Percentiles rank a stretch among this genome's conserved stretches.
These are phyloP conservation scores for Beauveria scarabaeidicola DNA, from an alignment of 2,329 filamentous ascomycete genomes.

Conservation along the genomic window DNA sequence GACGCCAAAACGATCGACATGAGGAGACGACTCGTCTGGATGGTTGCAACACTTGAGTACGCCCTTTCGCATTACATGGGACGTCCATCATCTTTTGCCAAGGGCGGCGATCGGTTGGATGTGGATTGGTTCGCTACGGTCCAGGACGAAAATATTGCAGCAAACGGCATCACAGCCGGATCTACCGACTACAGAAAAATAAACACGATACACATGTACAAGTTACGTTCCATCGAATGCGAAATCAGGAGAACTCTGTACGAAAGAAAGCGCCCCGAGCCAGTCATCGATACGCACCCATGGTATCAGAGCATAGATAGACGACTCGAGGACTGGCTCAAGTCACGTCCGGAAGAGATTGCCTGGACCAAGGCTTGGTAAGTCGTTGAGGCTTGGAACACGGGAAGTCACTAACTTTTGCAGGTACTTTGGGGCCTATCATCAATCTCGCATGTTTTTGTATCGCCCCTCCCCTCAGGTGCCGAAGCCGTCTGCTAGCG, in stretches of 20 bases:
- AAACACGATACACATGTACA: conserved; percentile 86
- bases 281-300: conserved; percentile 69
- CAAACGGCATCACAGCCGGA: conserved; percentile 63
- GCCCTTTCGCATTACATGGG: conserved; percentile 83
- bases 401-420: conserved; percentile 6
- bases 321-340: conserved; percentile 70
- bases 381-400: conserved; percentile 22
- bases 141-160: conserved; percentile 75
- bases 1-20: conserved; percentile 78
- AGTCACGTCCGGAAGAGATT: conserved; percentile 62
- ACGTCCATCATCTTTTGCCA: conserved; percentile 76
- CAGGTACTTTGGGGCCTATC: conserved; percentile 62
- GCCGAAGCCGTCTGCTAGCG: conserved; percentile 70
- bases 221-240: conserved; percentile 78
- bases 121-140: conserved; percentile 77
- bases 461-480: conserved; percentile 90
- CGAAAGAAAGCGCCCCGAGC: conserved; percentile 69
- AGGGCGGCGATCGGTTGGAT: conserved; percentile 72
- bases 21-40: conserved; percentile 82
- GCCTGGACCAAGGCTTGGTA: conserved; percentile 73
- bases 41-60: conserved; percentile 78
- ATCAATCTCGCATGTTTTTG: conserved; percentile 81
- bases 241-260: conserved; percentile 84
- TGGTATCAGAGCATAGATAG: conserved; percentile 78
- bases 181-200: conserved; percentile 74